Percentiles rank a stretch among this genome's conserved stretches.
Evolutionary conservation across 495 filamentous ascomycete genomes (phyloP).

Genomic region (Talaromyces borbonicus): DNA sequence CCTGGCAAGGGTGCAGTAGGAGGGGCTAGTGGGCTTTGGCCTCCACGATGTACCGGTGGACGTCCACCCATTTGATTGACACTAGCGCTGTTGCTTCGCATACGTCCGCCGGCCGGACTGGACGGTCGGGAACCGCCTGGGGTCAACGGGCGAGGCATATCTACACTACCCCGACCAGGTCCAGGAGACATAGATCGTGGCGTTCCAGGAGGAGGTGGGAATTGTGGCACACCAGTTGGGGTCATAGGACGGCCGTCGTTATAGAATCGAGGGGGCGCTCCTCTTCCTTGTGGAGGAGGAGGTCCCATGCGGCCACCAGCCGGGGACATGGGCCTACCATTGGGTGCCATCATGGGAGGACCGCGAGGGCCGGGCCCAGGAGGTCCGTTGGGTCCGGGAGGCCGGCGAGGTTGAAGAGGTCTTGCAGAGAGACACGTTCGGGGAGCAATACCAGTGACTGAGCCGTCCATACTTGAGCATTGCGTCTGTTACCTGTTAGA

Average conservation of each 20-base stretch:
- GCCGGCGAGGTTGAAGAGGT: slow-evolving; percentile 73
- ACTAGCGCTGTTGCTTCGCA: slow-evolving; percentile 43
- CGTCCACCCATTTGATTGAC: slow-evolving; percentile 33
- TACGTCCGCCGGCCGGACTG: slow-evolving; percentile 30
- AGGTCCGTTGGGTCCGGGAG: slow-evolving; percentile 13
- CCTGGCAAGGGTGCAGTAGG: slow-evolving; percentile 24
- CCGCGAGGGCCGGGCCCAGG: slow-evolving; percentile 39
- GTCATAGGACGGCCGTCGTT: slow-evolving; percentile 32
- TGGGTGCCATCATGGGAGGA: slow-evolving; percentile 41
- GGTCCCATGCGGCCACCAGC: slow-evolving; percentile 18
- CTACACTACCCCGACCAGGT: slow-evolving; percentile 9
- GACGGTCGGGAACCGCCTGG: slow-evolving; percentile 31
- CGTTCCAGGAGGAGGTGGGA: slow-evolving; percentile 25
- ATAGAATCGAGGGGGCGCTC: slow-evolving; percentile 26
- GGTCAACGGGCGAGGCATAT: slow-evolving; percentile 35
- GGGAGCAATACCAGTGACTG: slow-evolving; percentile 84
- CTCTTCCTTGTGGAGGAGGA: slow-evolving; percentile 12
- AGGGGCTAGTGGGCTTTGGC: slow-evolving; percentile 46
- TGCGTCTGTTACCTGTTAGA: slow-evolving; percentile 58
- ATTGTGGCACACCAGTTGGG: slow-evolving; percentile 19
- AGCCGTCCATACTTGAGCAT: slow-evolving; percentile 82
- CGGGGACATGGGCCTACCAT: slow-evolving; percentile 40
- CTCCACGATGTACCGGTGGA: slow-evolving; percentile 40
- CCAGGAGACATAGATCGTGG: slow-evolving; percentile 33
- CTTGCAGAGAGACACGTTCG: slow-evolving; percentile 87